These are phyloP conservation scores for Nitzschia putrida DNA, from an alignment of 108 stramenopile genomes.

Conservation along the genomic window DNA sequence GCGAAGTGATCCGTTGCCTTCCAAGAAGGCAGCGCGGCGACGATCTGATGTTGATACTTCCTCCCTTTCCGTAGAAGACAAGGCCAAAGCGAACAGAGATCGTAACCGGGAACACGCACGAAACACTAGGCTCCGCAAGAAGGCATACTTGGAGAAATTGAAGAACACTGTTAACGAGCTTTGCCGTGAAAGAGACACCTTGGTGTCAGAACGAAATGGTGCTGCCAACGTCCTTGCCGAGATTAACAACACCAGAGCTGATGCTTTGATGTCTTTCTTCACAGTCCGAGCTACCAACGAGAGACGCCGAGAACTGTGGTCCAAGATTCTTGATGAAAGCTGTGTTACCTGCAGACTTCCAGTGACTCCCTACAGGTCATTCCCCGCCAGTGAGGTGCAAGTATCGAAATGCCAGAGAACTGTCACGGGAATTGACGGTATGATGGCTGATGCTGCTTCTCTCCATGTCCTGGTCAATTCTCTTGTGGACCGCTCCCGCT, in stretches of 20 bases:
- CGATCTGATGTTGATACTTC: constrained; percentile 40
- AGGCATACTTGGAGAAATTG: constrained; percentile 93
- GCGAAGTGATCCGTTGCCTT: no score
- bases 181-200: constrained; percentile 77
- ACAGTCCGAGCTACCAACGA: constrained; percentile 72
- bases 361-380: constrained; percentile 93
- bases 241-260: constrained; percentile 82
- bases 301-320: constrained; percentile 79
- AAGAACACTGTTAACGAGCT: constrained; percentile 90
- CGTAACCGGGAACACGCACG: constrained; percentile 93
- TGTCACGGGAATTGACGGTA: constrained; percentile 89
- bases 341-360: constrained; percentile 82
- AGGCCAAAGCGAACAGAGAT: constrained; percentile 76
- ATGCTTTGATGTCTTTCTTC: constrained; percentile 82
- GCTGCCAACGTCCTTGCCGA: constrained; percentile 77
- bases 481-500: constrained; percentile 72
- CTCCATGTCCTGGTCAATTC: constrained; percentile 81
- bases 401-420: constrained; percentile 89
- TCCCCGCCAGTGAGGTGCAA: constrained; percentile 90
- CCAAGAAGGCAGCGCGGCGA: not conserved
- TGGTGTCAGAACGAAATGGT: constrained; percentile 71
- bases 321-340: constrained; percentile 85
- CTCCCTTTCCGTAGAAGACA: constrained; percentile 61
- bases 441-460: constrained; percentile 92
- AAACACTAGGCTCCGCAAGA: constrained; percentile 90